Base-by-base conservation (phyloP, 2,329 filamentous ascomycete species). In the Clonostachys rosea region DNA sequence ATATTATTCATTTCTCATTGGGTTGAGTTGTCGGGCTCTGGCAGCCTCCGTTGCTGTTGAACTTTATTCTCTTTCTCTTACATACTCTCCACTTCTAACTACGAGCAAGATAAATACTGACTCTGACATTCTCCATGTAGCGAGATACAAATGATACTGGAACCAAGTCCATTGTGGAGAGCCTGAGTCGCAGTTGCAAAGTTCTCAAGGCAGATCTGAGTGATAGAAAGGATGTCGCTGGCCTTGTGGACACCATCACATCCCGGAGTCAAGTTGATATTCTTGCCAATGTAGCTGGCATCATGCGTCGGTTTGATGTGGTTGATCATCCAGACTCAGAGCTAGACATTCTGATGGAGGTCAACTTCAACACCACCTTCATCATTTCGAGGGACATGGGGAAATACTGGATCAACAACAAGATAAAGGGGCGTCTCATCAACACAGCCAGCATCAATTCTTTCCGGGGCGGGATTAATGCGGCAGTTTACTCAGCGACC, bases 141-240 rank as follows among this genome's bases (percentile, higher is more conserved):
- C 65, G 75, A 44, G 69, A 74, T 49, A 64, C 65, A 12, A 59
- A 61, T 14, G 62, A 63, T 30, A 70, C 65, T 5, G 59, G 64
- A 37, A 91, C 87, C 9, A 79, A 82, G 56, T 62, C 79, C 39
- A 72, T 75, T 12, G 76, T 91, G 58, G 77, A 82, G 59, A 70
- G 75, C 36, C 76, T 89, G 6, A 84, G 84, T 50, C 83, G 86
- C 54, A 83, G 24, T 30, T 30, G 24, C 24, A 30, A 30, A 30
- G 24, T 30, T 30, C 8, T 4, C 4, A 30, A 30, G 1, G 24
- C 8, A 30, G 24, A 30, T 30, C 24, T 30, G 24, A 30, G 24
- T 30, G 24, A 30, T 3, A 30, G 24, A 30, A 30, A 30, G 4
- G 24, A 30, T 30, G 24, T 30, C 24, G 9, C 10, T 9, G 24